Evolutionary conservation across 768 basidiomycete genomes (phyloP).

Genomic region (Sutorius australiensis): DNA sequence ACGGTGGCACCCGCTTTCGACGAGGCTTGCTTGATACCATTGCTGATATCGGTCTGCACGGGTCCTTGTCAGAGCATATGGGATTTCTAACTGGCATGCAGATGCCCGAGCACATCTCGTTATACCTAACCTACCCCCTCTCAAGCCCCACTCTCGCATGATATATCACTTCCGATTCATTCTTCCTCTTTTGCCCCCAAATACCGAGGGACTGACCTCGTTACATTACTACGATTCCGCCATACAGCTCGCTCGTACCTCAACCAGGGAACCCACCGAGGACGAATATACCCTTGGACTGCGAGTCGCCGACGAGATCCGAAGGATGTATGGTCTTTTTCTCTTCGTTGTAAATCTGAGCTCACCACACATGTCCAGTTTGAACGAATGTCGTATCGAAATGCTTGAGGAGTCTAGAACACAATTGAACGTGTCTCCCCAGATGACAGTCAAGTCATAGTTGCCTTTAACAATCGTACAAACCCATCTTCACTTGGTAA

Average conservation of each 20-base stretch:
- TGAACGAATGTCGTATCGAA: slow-evolving; percentile 62
- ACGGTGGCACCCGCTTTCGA: slow-evolving; percentile 61
- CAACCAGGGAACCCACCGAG: slow-evolving; percentile 57
- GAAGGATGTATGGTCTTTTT: slow-evolving; percentile 43
- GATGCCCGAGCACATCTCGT: slow-evolving; percentile 67
- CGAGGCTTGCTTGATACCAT: slow-evolving; percentile 70
- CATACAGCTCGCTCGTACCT: slow-evolving; percentile 66
- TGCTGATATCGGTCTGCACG: slow-evolving; percentile 55
- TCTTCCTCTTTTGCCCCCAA: slow-evolving; percentile 53
- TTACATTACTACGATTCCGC: slow-evolving; percentile 77
- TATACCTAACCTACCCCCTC: slow-evolving; percentile 65
- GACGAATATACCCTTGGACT: slow-evolving; percentile 65
- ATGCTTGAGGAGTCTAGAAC: slow-evolving; percentile 57
- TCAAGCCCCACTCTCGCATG: slow-evolving; percentile 74
- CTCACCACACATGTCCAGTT: slow-evolving; percentile 32
- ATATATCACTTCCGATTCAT: slow-evolving; percentile 79
- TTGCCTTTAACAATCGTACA: neutral
- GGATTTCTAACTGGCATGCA: slow-evolving; percentile 26
- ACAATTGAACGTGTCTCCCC: slow-evolving; percentile 31
- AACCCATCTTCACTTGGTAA: neutral
- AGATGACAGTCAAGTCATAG: slow-evolving; percentile 13
- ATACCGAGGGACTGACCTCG: slow-evolving; percentile 62
- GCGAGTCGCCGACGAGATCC: slow-evolving; percentile 57
- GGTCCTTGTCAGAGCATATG: neutral
- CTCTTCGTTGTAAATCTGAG: neutral